These are phyloP conservation scores for Backusella mclennaniae DNA, from an alignment of 192 early-diverging fungal genomes.

Conservation along the genomic window DNA sequence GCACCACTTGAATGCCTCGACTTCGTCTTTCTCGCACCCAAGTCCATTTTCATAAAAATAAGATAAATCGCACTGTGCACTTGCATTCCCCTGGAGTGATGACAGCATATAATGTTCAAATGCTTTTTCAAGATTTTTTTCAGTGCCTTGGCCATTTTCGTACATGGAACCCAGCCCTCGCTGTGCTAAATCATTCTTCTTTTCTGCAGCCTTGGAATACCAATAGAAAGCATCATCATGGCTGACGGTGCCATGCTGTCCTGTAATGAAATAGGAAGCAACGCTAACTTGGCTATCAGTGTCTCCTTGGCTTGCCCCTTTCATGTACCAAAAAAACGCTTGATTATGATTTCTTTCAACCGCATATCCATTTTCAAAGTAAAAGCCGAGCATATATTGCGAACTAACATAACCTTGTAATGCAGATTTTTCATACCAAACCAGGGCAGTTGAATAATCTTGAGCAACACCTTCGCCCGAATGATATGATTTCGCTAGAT, in stretches of 20 bases:
- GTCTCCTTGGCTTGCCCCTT: neutral
- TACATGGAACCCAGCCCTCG: neutral
- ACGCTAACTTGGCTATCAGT: conserved; percentile 2
- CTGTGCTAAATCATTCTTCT: neutral
- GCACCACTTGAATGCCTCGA: conserved; percentile 4
- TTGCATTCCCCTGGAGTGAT: neutral
- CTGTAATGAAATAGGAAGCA: conserved; percentile 23
- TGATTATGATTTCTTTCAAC: neutral
- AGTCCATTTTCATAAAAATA: neutral
- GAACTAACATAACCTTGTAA: neutral
- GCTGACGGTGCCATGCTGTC: conserved; percentile 7
- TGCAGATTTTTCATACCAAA: neutral
- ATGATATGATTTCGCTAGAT: conserved; percentile 72
- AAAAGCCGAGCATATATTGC: neutral
- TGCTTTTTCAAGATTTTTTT: neutral
- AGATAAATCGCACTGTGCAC: neutral
- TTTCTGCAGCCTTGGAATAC: neutral
- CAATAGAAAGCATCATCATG: neutral
- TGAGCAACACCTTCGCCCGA: conserved; percentile 50
- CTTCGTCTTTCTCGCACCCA: neutral
- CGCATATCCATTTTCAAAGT: neutral
- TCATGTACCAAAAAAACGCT: conserved; percentile 7
- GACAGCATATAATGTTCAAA: neutral
- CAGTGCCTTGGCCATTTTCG: neutral
- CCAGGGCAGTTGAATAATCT: neutral